phyloP scores from a whole-genome alignment of 179 eudicot genomes.

The Camellia oleifera region DNA sequence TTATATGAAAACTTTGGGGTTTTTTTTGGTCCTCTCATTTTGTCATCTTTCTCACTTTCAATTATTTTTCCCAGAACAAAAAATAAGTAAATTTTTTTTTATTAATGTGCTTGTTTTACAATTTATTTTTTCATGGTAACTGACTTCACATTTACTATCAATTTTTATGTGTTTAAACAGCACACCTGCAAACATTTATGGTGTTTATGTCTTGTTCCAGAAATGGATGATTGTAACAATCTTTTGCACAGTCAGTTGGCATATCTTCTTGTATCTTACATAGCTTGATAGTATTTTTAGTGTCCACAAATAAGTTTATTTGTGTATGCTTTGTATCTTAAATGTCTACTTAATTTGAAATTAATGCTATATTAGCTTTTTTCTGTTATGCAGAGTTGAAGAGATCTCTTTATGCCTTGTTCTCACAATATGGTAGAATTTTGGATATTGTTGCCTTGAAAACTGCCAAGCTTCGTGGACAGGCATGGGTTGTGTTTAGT shows the following conservation, averaged over 20 bases:
- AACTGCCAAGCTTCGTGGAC: slow-evolving; percentile 90
- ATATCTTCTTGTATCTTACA: not conserved
- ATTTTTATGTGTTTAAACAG: too few relatives aligned
- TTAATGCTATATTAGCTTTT: slow-evolving; percentile 5
- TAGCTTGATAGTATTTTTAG: not conserved
- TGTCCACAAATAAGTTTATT: not conserved
- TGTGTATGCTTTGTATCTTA: not conserved
- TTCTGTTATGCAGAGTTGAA: slow-evolving; percentile 62
- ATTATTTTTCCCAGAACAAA: too few relatives aligned
- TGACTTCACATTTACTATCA: too few relatives aligned
- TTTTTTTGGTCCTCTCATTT: too few relatives aligned
- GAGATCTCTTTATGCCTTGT: slow-evolving; percentile 78
- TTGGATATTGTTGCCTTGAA: slow-evolving; percentile 85
- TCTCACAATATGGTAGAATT: slow-evolving; percentile 84
- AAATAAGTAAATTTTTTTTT: too few relatives aligned
- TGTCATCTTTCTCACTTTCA: too few relatives aligned
- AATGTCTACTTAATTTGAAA: too few relatives aligned
- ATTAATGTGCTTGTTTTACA: too few relatives aligned
- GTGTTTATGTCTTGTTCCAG: not conserved
- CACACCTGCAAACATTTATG: not conserved
- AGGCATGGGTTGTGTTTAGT: slow-evolving; percentile 92
- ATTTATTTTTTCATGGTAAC: too few relatives aligned
- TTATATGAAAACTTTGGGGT: too few relatives aligned
- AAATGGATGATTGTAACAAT: not conserved
- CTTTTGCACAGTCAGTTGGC: not conserved